A percentile compares a stretch with the other conserved stretches of the same genome.
phyloP scores from a whole-genome alignment of 2,329 filamentous ascomycete genomes.

The Monilinia vaccinii-corymbosi region DNA sequence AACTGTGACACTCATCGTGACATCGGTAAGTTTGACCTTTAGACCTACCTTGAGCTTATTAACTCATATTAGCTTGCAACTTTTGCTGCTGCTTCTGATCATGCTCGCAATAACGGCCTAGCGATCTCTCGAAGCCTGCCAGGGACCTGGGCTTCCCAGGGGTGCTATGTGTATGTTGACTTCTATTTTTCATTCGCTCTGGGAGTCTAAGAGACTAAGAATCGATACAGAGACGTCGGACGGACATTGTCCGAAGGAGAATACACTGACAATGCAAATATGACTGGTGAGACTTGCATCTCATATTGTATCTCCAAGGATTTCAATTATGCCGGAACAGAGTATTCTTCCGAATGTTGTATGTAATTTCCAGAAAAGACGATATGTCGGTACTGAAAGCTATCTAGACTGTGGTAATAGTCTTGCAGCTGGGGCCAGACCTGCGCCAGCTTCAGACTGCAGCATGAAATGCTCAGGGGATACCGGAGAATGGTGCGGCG shows the following conservation, averaged over 20 bases:
- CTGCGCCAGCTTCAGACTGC: constrained; percentile 17
- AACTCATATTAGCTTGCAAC: neutral
- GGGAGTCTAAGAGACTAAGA: constrained; percentile 1
- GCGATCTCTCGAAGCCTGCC: constrained; percentile 14
- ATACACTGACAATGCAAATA: constrained; percentile 15
- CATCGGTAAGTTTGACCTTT: neutral
- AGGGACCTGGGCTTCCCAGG: constrained; percentile 20
- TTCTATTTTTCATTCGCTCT: neutral
- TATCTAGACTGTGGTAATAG: constrained; percentile 18
- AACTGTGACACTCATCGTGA: neutral
- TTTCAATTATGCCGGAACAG: constrained; percentile 24
- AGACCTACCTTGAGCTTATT: neutral
- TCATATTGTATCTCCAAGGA: constrained; percentile 19
- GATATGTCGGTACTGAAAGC: neutral
- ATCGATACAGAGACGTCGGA: constrained; percentile 14
- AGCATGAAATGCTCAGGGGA: constrained; percentile 27
- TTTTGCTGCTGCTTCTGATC: neutral
- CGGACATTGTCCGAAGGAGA: constrained; percentile 18
- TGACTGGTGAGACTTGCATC: constrained; percentile 25
- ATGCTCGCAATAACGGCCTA: neutral
- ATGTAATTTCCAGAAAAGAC: constrained; percentile 9
- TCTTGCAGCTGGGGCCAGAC: constrained; percentile 12
- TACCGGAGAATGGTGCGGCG: constrained; percentile 29
- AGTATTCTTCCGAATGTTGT: constrained; percentile 26
- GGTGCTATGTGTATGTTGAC: constrained; percentile 21